phyloP scores from a whole-genome alignment of 192 early-diverging fungal species.

The Backusella westeae region DNA sequence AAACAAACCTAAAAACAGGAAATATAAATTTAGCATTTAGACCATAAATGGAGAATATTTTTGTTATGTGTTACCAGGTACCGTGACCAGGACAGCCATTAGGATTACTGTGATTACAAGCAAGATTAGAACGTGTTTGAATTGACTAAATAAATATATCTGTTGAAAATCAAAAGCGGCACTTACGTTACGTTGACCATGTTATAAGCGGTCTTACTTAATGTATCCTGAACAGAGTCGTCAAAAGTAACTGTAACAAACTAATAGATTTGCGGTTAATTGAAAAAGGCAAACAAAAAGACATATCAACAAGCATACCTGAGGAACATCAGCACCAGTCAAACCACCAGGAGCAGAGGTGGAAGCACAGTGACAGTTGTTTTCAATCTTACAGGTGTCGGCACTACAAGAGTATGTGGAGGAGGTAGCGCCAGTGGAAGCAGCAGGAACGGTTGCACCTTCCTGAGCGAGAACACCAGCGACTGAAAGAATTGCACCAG shows the following conservation, averaged over 20 bases:
- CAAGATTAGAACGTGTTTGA: not conserved
- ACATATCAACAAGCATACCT: slow-evolving; percentile 7
- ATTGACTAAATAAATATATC: not conserved
- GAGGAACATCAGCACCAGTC: slow-evolving; percentile 45
- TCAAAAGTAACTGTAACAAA: slow-evolving; percentile 62
- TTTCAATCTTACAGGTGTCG: slow-evolving; percentile 39
- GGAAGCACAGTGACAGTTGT: slow-evolving; percentile 49
- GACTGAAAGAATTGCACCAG: slow-evolving; percentile 4
- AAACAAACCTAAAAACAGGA: slow-evolving; percentile 41
- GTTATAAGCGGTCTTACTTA: slow-evolving; percentile 21
- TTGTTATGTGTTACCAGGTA: slow-evolving; percentile 41
- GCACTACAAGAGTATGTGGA: slow-evolving; percentile 40
- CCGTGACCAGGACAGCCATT: slow-evolving; percentile 60
- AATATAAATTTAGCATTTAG: not conserved
- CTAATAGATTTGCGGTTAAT: slow-evolving; percentile 14
- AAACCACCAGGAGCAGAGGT: slow-evolving; percentile 45
- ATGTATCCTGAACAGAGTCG: slow-evolving; percentile 50
- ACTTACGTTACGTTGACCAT: slow-evolving; percentile 33
- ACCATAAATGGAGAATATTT: not conserved
- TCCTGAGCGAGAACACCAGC: slow-evolving; percentile 28
- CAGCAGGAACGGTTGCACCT: slow-evolving; percentile 11
- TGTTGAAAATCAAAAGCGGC: not conserved
- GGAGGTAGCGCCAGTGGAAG: not conserved
- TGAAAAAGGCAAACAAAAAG: not conserved
- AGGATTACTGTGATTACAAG: slow-evolving; percentile 38